Evolutionary conservation across 148 eudicot genomes (phyloP).

Genomic region (Nepenthes gracilis): DNA sequence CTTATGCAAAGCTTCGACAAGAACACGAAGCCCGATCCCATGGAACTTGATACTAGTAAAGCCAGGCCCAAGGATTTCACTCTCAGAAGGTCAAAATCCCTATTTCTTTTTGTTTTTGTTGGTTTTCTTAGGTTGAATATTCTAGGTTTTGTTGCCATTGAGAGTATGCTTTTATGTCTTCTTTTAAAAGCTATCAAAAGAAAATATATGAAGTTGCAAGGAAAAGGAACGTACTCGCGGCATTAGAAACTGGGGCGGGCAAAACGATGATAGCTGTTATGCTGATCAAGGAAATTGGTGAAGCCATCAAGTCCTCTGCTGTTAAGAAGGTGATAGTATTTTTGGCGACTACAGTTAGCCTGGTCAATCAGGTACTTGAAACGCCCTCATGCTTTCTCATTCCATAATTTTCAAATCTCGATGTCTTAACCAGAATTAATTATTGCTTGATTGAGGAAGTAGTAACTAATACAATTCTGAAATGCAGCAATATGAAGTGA

Average conservation of each 20-base stretch:
- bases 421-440: too few species aligned
- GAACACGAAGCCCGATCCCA: too few species aligned
- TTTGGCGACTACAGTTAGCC: conserved; percentile 53
- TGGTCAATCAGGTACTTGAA: conserved; percentile 41
- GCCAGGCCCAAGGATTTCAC: too few species aligned
- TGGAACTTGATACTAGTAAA: too few species aligned
- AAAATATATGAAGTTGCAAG: conserved; percentile 38
- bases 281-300: conserved; percentile 39
- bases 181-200: conserved; percentile 21
- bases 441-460: too few species aligned
- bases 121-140: too few species aligned
- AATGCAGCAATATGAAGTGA: conserved; percentile 41
- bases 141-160: too few species aligned
- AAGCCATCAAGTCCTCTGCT: conserved; percentile 3
- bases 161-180: too few species aligned
- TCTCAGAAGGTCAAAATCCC: too few species aligned
- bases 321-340: conserved; percentile 30
- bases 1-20: too few species aligned
- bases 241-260: conserved; percentile 36
- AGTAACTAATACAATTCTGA: too few species aligned
- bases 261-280: conserved; percentile 36
- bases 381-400: background rate
- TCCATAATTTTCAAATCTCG: background rate
- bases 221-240: conserved; percentile 42
- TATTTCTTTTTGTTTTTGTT: too few species aligned